Conservation (phyloP, 2,329 filamentous ascomycete genomes). For the Alternaria panax region DNA sequence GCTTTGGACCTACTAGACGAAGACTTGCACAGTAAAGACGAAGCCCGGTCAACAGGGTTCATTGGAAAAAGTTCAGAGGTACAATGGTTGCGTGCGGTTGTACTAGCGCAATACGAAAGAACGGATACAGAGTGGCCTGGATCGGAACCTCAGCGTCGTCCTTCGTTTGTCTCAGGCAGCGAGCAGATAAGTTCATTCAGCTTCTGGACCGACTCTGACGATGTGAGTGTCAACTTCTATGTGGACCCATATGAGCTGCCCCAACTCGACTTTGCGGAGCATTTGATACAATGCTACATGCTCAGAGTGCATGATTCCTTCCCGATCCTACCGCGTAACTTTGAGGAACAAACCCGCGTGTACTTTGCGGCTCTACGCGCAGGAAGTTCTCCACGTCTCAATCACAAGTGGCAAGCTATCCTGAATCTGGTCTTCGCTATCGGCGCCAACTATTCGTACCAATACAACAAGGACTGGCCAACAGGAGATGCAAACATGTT, state of each 20-base stretch:
- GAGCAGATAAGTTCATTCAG: slow-evolving; percentile 43
- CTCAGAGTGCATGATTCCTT: slow-evolving; percentile 50
- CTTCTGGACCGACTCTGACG: slow-evolving; percentile 46
- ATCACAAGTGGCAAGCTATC: slow-evolving; percentile 49
- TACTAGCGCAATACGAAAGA: slow-evolving; percentile 31
- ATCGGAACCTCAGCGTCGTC: slow-evolving; percentile 9
- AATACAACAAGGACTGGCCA: slow-evolving; percentile 37
- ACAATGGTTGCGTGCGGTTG: slow-evolving; percentile 41
- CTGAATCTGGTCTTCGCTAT: slow-evolving; percentile 55
- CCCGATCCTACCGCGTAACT: slow-evolving; percentile 47
- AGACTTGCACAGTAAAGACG: slow-evolving; percentile 34
- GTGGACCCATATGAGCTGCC: slow-evolving; percentile 47
- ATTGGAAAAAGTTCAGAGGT: slow-evolving; percentile 45
- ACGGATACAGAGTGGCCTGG: slow-evolving; percentile 15
- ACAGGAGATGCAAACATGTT: slow-evolving; percentile 49
- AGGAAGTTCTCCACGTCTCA: slow-evolving; percentile 27
- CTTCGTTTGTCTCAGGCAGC: slow-evolving; percentile 15
- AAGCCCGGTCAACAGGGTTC: slow-evolving; percentile 42
- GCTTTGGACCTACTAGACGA: slow-evolving; percentile 39
- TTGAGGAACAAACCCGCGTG: slow-evolving; percentile 45
- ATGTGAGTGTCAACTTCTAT: slow-evolving; percentile 30
- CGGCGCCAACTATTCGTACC: slow-evolving; percentile 50
- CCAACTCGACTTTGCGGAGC: slow-evolving; percentile 38
- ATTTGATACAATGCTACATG: slow-evolving; percentile 49
- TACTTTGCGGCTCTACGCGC: slow-evolving; percentile 37